Evolutionary conservation across 192 early-diverging fungal species (phyloP).

Genomic region (Bifiguratus adelaidae): DNA sequence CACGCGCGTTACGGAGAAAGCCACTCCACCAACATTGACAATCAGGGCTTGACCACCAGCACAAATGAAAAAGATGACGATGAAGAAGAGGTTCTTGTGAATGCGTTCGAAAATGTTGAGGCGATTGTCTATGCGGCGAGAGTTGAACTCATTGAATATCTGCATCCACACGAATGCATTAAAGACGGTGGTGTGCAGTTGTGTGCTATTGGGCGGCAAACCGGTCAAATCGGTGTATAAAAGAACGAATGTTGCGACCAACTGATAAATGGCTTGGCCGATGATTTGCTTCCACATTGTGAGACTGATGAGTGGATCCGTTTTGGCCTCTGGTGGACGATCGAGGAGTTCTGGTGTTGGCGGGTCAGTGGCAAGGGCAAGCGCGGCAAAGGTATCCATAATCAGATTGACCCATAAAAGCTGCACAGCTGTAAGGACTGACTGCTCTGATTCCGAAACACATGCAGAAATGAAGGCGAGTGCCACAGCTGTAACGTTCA

Average conservation of each 20-base stretch:
- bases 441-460: constrained; percentile 44
- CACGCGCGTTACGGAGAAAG: constrained; percentile 67
- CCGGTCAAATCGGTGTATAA: constrained; percentile 59
- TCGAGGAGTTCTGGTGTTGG: constrained; percentile 79
- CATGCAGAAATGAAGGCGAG: constrained; percentile 72
- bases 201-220: constrained; percentile 9
- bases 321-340: constrained; percentile 71
- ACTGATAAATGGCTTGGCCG: constrained; percentile 83
- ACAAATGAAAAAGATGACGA: constrained; percentile 66
- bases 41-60: constrained; percentile 78
- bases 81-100: constrained; percentile 68
- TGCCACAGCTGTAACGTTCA: constrained; percentile 86
- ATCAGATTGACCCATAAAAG: constrained; percentile 98
- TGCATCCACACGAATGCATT: constrained; percentile 90
- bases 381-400: constrained; percentile 98
- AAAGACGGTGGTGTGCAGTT: constrained; percentile 75
- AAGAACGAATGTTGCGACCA: constrained; percentile 67
- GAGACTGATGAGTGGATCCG: constrained; percentile 77
- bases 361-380: constrained; percentile 93
- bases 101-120: constrained; percentile 86
- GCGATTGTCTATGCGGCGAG: constrained; percentile 60
- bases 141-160: constrained; percentile 87
- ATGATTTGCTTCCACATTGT: constrained; percentile 97
- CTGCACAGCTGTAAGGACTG: constrained; percentile 94
- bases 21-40: constrained; percentile 77